Conservation (phyloP, 2,329 filamentous ascomycete genomes). For the Paramyrothecium roridum region DNA sequence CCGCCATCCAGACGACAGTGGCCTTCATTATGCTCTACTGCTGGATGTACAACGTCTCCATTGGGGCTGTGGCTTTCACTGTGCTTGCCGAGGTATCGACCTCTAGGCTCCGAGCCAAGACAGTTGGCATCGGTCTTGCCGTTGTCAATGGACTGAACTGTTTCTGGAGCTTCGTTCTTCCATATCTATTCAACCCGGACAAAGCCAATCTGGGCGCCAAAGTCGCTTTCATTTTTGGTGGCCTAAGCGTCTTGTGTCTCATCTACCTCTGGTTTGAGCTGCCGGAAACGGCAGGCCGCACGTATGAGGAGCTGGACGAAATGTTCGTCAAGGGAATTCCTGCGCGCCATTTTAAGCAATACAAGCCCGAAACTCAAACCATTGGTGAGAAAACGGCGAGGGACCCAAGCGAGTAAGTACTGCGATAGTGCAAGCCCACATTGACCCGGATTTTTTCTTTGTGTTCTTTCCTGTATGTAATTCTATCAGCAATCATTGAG, state of each 20-base stretch:
- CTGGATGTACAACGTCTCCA: constrained; percentile 6
- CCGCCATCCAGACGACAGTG: constrained; percentile 7
- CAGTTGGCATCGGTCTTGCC: constrained; percentile 10
- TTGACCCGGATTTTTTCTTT: too few species aligned
- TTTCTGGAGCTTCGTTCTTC: constrained; percentile 6
- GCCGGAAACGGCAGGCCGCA: constrained; percentile 11
- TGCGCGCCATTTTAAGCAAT: constrained; percentile 5
- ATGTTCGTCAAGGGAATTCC: constrained; percentile 11
- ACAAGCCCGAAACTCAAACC: neutral
- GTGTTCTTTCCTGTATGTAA: too few species aligned
- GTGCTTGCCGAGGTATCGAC: constrained; percentile 13
- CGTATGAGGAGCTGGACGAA: constrained; percentile 11
- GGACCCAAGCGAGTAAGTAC: too few species aligned
- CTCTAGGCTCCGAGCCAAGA: constrained; percentile 13
- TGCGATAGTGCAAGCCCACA: too few species aligned
- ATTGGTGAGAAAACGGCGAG: too few species aligned
- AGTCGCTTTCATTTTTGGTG: constrained; percentile 8
- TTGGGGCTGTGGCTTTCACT: constrained; percentile 14
- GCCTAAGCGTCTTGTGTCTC: constrained; percentile 2
- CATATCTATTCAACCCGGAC: constrained; percentile 10
- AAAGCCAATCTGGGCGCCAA: constrained; percentile 12
- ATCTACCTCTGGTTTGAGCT: constrained; percentile 9
- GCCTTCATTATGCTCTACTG: constrained; percentile 12
- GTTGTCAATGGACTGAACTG: constrained; percentile 9
- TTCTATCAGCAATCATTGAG: too few species aligned